Conservation (phyloP, 2,329 filamentous ascomycete genomes). For the Clonostachys byssicola region DNA sequence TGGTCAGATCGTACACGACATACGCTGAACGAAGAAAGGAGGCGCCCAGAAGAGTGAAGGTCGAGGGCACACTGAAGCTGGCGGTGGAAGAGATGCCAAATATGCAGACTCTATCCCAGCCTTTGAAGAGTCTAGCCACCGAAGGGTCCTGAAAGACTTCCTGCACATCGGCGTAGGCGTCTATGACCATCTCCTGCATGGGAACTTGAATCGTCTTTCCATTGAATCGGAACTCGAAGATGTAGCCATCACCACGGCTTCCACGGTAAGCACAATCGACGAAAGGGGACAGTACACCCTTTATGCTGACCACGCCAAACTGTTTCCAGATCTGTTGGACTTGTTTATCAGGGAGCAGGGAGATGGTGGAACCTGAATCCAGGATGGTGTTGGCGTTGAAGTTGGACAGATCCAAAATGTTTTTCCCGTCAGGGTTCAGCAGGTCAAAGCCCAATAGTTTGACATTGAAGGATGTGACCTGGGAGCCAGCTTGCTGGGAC, state of each 20-base stretch:
- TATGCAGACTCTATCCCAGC: constrained; percentile 41
- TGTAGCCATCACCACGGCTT: constrained; percentile 33
- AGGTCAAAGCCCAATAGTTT: constrained; percentile 31
- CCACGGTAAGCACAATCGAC: constrained; percentile 46
- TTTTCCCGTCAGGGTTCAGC: constrained; percentile 13
- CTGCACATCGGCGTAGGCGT: constrained; percentile 28
- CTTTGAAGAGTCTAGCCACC: constrained; percentile 22
- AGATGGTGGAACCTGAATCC: constrained; percentile 70
- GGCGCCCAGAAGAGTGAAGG: constrained; percentile 49
- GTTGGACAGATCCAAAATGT: constrained; percentile 21
- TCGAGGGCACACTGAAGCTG: constrained; percentile 19
- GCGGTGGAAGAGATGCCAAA: constrained; percentile 46
- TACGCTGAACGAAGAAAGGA: constrained; percentile 55
- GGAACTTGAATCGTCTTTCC: constrained; percentile 41
- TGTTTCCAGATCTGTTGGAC: constrained; percentile 44
- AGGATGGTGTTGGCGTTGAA: constrained; percentile 56
- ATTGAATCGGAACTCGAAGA: constrained; percentile 48
- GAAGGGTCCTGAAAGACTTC: constrained; percentile 25
- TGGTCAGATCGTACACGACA: constrained; percentile 49
- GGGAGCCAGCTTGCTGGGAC: constrained; percentile 21
- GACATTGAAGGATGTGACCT: constrained; percentile 31
- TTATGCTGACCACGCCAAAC: constrained; percentile 43
- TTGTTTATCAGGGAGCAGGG: constrained; percentile 61
- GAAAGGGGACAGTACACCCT: constrained; percentile 36
- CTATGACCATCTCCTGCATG: constrained; percentile 49